Conservation (phyloP, 192 early-diverging fungal species). For the Borealophlyctis nickersoniae region DNA sequence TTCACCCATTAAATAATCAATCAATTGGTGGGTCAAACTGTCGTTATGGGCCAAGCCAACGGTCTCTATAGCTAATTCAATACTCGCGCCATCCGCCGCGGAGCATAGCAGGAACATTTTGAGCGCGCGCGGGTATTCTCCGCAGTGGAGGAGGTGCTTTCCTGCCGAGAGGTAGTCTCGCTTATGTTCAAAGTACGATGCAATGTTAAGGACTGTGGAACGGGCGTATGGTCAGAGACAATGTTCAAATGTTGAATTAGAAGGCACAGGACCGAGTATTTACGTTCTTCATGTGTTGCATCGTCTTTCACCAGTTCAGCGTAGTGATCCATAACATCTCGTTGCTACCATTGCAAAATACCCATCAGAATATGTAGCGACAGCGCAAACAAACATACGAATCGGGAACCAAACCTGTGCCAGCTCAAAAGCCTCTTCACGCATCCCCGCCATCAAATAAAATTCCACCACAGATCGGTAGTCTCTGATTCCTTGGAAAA, state of each 20-base stretch:
- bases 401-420: too few relatives aligned
- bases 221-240: not conserved
- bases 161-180: slow-evolving; percentile 42
- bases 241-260: not conserved
- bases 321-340: slow-evolving; percentile 54
- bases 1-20: slow-evolving; percentile 60
- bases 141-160: slow-evolving; percentile 42
- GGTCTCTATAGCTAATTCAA: slow-evolving; percentile 52
- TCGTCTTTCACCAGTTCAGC: slow-evolving; percentile 48
- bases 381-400: not conserved
- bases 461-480: slow-evolving; percentile 56
- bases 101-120: slow-evolving; percentile 42
- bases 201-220: slow-evolving; percentile 50
- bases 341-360: too few relatives aligned
- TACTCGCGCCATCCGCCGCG: slow-evolving; percentile 21
- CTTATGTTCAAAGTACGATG: slow-evolving; percentile 46
- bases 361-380: too few relatives aligned
- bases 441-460: slow-evolving; percentile 54
- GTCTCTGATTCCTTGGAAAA: slow-evolving; percentile 45
- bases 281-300: slow-evolving; percentile 29
- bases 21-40: slow-evolving; percentile 50
- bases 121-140: slow-evolving; percentile 45
- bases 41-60: slow-evolving; percentile 56
- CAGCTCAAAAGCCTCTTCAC: slow-evolving; percentile 53
- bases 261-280: too few relatives aligned